These are phyloP conservation scores for Penicillium italicum DNA, from an alignment of 2,329 filamentous ascomycete genomes.

Conservation along the genomic window DNA sequence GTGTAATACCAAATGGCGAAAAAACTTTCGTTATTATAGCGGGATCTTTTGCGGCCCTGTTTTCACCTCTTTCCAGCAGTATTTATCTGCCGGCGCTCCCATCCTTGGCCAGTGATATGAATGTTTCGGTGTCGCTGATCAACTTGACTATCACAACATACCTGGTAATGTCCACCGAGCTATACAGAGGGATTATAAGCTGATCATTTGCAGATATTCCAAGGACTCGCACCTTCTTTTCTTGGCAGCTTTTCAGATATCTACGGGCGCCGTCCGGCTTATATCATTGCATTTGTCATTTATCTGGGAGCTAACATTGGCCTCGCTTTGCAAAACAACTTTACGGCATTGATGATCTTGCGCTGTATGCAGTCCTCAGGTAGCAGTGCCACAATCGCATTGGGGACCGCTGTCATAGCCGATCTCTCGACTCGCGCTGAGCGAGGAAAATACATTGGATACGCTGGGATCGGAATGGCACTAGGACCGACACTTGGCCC, in stretches of 20 bases:
- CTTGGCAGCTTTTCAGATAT: constrained; percentile 60
- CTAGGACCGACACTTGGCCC: constrained; percentile 52
- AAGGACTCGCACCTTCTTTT: constrained; percentile 56
- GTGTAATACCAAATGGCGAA: constrained; percentile 3
- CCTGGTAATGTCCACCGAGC: constrained; percentile 32
- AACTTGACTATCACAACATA: constrained; percentile 40
- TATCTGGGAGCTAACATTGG: constrained; percentile 39
- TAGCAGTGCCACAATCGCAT: constrained; percentile 65
- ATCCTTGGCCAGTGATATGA: constrained; percentile 30
- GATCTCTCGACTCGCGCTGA: constrained; percentile 68
- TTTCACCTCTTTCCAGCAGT: constrained; percentile 20
- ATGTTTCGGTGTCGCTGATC: constrained; percentile 24
- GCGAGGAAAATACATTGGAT: constrained; percentile 69
- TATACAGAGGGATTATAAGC: not conserved
- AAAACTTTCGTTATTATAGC: constrained; percentile 12
- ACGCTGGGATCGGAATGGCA: constrained; percentile 58
- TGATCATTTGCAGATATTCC: constrained; percentile 46
- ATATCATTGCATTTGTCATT: constrained; percentile 54
- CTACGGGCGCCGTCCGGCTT: constrained; percentile 60
- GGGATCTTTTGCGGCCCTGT: constrained; percentile 13
- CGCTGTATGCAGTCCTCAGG: constrained; percentile 43
- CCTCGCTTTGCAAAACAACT: constrained; percentile 36
- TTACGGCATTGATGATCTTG: constrained; percentile 34
- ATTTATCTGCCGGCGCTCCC: constrained; percentile 42
- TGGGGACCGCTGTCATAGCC: constrained; percentile 67